A percentile compares a stretch with the other conserved stretches of the same genome.
Conservation (phyloP, 2,329 filamentous ascomycete species). For the Calonectria pteridis region DNA sequence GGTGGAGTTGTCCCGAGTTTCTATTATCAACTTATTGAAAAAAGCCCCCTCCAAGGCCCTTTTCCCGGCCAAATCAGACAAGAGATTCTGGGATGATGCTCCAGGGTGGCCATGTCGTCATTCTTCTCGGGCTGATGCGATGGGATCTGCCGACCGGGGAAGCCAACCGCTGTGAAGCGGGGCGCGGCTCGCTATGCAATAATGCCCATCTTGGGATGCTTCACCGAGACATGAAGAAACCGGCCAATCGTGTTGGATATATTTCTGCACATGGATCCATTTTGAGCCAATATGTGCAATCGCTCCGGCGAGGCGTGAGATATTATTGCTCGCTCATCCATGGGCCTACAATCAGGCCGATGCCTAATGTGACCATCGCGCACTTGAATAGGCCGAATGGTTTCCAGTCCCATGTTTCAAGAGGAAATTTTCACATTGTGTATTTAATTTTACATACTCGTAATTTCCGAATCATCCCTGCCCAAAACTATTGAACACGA, state of each 20-base stretch:
- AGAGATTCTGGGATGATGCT: not conserved
- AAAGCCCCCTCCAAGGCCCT: too few species aligned
- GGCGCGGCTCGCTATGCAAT: not conserved
- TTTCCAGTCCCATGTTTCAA: not conserved
- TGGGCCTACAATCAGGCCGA: not conserved
- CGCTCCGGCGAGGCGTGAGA: too few species aligned
- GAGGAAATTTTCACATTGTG: not conserved
- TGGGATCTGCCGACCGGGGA: slow-evolving; percentile 23
- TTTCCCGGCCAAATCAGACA: not conserved
- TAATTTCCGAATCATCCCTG: not conserved
- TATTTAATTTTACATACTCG: not conserved
- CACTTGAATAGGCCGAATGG: not conserved
- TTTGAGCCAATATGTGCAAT: not conserved
- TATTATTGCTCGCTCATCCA: not conserved
- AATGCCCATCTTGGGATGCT: not conserved
- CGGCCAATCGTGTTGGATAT: too few species aligned
- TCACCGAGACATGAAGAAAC: not conserved
- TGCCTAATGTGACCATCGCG: too few species aligned
- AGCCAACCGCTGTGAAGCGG: slow-evolving; percentile 5
- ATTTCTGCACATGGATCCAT: not conserved
- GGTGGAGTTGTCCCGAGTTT: not conserved
- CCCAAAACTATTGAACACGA: too few species aligned
- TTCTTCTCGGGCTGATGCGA: slow-evolving; percentile 19
- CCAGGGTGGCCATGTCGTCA: slow-evolving; percentile 22
- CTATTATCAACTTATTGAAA: not conserved